Evolutionary conservation across 257 asterid species (phyloP).

Genomic region (Coffea canephora): DNA sequence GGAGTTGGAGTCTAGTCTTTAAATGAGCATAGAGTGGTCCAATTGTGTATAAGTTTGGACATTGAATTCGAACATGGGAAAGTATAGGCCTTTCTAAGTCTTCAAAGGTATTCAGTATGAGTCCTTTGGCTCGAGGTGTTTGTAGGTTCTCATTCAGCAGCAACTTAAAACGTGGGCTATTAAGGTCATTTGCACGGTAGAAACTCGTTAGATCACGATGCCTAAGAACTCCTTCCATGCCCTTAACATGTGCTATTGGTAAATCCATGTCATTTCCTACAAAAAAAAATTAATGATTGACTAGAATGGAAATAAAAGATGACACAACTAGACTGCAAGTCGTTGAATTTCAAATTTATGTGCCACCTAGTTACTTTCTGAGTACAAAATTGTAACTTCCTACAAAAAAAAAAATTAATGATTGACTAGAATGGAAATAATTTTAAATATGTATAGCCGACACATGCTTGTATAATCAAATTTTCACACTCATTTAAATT

Average conservation of each 20-base stretch:
- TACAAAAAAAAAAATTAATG: background rate
- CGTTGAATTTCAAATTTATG: too few relatives aligned
- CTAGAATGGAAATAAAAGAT: background rate
- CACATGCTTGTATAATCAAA: too few relatives aligned
- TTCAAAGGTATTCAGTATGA: conserved; percentile 61
- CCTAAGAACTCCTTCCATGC: conserved; percentile 31
- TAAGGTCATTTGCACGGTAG: conserved; percentile 28
- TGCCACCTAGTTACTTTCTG: too few relatives aligned
- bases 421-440: background rate
- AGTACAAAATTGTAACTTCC: conserved; percentile 27
- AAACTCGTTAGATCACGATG: conserved; percentile 35
- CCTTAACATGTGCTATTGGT: conserved; percentile 29
- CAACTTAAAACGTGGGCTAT: conserved; percentile 26
- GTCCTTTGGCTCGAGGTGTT: conserved; percentile 39
- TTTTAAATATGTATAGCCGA: too few relatives aligned
- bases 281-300: too few relatives aligned
- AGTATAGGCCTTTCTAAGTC: conserved; percentile 53
- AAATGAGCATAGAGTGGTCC: conserved; percentile 64
- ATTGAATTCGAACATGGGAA: conserved; percentile 35
- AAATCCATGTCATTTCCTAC: conserved; percentile 47
- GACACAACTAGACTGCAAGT: too few relatives aligned
- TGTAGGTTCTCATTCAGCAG: conserved; percentile 30
- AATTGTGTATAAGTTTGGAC: conserved; percentile 50
- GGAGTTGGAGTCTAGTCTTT: conserved; percentile 23
- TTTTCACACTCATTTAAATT: too few relatives aligned